A percentile compares a stretch with the other conserved stretches of the same genome.
Conservation (phyloP, 148 eudicot species). For the Rhododendron simsii region DNA sequence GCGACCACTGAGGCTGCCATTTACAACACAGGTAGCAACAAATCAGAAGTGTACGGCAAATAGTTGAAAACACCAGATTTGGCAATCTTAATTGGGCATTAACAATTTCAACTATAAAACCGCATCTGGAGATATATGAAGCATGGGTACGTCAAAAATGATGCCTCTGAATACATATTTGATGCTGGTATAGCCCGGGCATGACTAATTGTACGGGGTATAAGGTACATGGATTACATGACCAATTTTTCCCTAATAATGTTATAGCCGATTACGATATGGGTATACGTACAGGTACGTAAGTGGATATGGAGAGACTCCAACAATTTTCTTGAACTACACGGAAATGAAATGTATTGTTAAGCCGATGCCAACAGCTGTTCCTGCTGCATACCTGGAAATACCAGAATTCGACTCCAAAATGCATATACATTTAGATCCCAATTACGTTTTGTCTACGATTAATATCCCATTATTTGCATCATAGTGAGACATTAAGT, state of each 20-base stretch:
- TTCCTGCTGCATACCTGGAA: background rate
- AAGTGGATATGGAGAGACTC: background rate
- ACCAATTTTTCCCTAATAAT: background rate
- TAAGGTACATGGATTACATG: background rate
- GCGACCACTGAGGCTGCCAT: too few species aligned
- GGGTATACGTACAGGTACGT: background rate
- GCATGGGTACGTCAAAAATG: background rate
- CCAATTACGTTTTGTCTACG: background rate
- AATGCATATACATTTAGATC: background rate
- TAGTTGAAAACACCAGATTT: background rate
- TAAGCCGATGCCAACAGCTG: background rate
- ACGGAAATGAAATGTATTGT: background rate
- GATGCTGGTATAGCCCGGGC: background rate
- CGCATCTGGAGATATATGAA: background rate
- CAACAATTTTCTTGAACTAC: background rate
- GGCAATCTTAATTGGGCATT: background rate
- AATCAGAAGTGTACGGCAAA: background rate
- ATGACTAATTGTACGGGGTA: background rate
- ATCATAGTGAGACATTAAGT: background rate
- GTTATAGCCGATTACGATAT: background rate
- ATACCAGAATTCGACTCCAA: background rate
- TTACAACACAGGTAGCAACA: background rate
- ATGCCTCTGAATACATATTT: background rate
- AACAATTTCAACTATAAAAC: background rate
- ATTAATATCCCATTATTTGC: background rate